Evolutionary conservation across 2,329 filamentous ascomycete species (phyloP).

Genomic region (Epichloe elymi): DNA sequence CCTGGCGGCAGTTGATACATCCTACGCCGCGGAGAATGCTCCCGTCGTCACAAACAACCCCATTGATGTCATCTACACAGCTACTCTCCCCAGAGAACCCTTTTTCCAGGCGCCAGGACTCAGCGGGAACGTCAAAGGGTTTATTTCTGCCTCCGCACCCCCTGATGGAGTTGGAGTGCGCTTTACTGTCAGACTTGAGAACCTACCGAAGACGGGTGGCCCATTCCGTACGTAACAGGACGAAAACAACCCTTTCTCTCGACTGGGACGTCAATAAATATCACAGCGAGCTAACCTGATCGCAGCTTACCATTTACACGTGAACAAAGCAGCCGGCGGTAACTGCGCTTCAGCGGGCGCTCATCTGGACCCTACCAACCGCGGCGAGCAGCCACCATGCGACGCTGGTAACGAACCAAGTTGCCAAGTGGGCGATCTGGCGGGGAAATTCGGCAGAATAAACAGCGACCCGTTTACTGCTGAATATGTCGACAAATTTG

Average conservation of each 20-base stretch:
- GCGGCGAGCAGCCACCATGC: constrained; percentile 50
- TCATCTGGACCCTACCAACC: constrained; percentile 59
- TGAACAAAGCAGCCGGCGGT: constrained; percentile 44
- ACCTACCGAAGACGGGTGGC: constrained; percentile 43
- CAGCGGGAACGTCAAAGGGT: constrained; percentile 31
- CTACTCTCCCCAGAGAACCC: constrained; percentile 37
- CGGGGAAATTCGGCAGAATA: constrained; percentile 59
- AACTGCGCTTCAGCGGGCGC: constrained; percentile 57
- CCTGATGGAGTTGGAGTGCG: constrained; percentile 40
- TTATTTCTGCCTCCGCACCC: constrained; percentile 32
- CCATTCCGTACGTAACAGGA: constrained; percentile 42
- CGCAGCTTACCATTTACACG: constrained; percentile 62
- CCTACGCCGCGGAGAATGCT: constrained; percentile 28
- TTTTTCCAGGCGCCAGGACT: constrained; percentile 40
- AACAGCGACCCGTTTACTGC: constrained; percentile 33
- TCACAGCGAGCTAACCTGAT: neutral
- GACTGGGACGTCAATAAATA: neutral
- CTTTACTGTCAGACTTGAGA: constrained; percentile 42
- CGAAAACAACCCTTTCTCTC: neutral
- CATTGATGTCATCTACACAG: constrained; percentile 35
- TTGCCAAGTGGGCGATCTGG: constrained; percentile 66
- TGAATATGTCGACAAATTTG: constrained; percentile 43
- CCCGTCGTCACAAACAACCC: constrained; percentile 43
- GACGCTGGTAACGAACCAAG: constrained; percentile 40
- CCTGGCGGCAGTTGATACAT: neutral